phyloP scores from a whole-genome alignment of 179 eudicot genomes.

The Actinidia arguta region DNA sequence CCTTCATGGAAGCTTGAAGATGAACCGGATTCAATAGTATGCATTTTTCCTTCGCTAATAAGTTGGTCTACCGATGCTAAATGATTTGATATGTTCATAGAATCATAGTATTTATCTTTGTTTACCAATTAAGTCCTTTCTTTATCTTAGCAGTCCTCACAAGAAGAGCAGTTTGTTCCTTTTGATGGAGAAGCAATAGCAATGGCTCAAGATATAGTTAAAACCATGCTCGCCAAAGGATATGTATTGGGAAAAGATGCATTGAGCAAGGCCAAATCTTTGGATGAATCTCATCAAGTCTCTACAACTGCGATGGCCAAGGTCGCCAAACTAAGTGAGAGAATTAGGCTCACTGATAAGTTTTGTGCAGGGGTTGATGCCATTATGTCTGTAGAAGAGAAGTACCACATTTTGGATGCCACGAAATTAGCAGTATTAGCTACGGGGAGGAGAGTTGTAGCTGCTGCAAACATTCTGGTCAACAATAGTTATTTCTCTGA shows the following conservation, averaged over 20 bases:
- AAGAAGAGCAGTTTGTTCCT: slow-evolving; percentile 48
- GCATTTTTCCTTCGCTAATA: slow-evolving; percentile 19
- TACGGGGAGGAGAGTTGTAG: slow-evolving; percentile 69
- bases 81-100: background rate
- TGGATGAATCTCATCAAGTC: slow-evolving; percentile 78
- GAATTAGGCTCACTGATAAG: slow-evolving; percentile 73
- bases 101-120: background rate
- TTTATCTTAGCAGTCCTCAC: slow-evolving; percentile 35
- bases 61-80: background rate
- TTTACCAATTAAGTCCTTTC: background rate
- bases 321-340: slow-evolving; percentile 71
- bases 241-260: slow-evolving; percentile 76
- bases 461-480: slow-evolving; percentile 74
- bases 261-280: slow-evolving; percentile 67
- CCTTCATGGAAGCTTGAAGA: slow-evolving; percentile 47
- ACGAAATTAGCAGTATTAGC: slow-evolving; percentile 65
- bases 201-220: slow-evolving; percentile 75
- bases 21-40: slow-evolving; percentile 42
- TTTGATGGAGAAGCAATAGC: slow-evolving; percentile 82
- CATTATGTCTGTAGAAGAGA: slow-evolving; percentile 61
- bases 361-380: slow-evolving; percentile 72
- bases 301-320: slow-evolving; percentile 78
- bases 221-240: slow-evolving; percentile 73
- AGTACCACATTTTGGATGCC: slow-evolving; percentile 56
- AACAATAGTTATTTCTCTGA: slow-evolving; percentile 77